Evolutionary conservation across 2,329 filamentous ascomycete genomes (phyloP).

Genomic region (Cladophialophora immunda): DNA sequence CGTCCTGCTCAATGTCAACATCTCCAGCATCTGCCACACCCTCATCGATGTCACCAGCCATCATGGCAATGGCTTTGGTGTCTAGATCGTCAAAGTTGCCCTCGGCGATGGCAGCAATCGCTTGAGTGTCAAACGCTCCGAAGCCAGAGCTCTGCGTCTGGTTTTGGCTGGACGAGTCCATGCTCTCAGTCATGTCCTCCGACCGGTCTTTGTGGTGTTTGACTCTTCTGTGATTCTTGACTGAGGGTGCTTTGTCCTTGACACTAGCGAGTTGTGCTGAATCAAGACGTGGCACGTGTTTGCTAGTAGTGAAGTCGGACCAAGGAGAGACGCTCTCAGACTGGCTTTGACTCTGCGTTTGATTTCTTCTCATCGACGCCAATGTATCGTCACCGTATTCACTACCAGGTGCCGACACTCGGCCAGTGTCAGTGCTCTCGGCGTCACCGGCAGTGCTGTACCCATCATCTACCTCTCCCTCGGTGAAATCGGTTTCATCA

Average conservation of each 20-base stretch:
- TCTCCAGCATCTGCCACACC: conserved; percentile 38
- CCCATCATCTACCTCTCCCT: conserved; percentile 60
- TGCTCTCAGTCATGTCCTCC: conserved; percentile 34
- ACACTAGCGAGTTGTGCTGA: not conserved
- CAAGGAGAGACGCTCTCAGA: conserved; percentile 66
- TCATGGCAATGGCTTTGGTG: conserved; percentile 40
- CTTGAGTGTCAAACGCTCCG: conserved; percentile 39
- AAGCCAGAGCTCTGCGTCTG: conserved; percentile 41
- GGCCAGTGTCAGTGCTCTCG: conserved; percentile 83
- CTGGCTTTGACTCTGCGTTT: conserved; percentile 45
- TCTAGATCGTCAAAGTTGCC: conserved; percentile 41
- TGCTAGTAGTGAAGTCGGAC: conserved; percentile 84
- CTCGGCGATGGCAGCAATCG: conserved; percentile 40
- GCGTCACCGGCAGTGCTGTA: conserved; percentile 80
- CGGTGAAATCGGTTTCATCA: conserved; percentile 70
- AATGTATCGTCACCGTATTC: conserved; percentile 68
- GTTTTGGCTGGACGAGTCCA: conserved; percentile 43
- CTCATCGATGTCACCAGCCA: conserved; percentile 39
- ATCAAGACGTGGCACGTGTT: conserved; percentile 66
- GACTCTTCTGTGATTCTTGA: conserved; percentile 44
- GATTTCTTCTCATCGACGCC: conserved; percentile 39
- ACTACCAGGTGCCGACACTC: conserved; percentile 69
- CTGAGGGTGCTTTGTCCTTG: conserved; percentile 39
- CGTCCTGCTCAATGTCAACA: conserved; percentile 34
- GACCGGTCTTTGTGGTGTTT: conserved; percentile 29